Conservation (phyloP, 148 eudicot genomes). For the Camellia japonica region DNA sequence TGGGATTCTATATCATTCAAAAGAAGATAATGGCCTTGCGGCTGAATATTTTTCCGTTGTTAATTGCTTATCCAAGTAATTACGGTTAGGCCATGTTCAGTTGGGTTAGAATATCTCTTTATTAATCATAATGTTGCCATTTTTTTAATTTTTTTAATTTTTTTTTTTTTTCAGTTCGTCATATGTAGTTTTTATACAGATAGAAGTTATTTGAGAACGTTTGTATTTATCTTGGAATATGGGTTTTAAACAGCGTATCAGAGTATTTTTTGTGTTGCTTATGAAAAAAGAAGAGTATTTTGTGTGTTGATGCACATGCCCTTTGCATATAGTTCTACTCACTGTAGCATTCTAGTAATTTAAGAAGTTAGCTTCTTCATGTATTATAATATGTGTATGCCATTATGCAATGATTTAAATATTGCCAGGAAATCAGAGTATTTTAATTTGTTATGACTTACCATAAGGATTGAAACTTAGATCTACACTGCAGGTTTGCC, state of each 20-base stretch:
- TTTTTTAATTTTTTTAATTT: neutral
- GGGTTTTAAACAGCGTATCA: neutral
- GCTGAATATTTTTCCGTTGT: neutral
- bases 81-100: neutral
- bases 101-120: neutral
- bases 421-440: neutral
- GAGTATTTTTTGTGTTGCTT: no score
- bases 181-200: neutral
- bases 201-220: neutral
- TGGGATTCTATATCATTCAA: neutral
- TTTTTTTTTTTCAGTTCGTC: neutral
- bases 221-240: neutral
- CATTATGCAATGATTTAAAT: neutral
- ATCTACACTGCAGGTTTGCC: neutral
- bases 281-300: neutral
- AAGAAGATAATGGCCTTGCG: neutral
- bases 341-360: neutral
- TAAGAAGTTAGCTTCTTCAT: neutral
- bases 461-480: conserved; percentile 1
- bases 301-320: neutral
- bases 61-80: neutral
- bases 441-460: neutral
- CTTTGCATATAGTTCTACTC: neutral
- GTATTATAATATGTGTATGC: neutral
- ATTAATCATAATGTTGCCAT: neutral